Conservation (phyloP, 495 filamentous ascomycete species). For the Elaphomyces granulatus region DNA sequence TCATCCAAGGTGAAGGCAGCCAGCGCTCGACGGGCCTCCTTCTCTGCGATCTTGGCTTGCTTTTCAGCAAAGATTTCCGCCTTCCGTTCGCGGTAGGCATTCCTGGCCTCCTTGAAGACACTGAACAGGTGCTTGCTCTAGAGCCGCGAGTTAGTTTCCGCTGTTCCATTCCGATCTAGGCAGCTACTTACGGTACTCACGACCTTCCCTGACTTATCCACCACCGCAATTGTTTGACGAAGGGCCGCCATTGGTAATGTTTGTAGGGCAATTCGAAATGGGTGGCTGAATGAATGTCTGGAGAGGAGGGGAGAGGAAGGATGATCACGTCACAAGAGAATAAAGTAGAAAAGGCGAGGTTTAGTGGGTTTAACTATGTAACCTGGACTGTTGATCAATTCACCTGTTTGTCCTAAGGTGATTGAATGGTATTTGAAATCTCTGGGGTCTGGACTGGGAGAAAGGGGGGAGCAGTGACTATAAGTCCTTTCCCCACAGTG, state of each 20-base stretch:
- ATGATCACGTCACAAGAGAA: constrained; percentile 7
- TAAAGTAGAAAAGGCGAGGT: constrained; percentile 8
- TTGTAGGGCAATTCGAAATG: constrained; percentile 10
- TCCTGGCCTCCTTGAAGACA: constrained; percentile 78
- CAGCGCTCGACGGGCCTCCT: constrained; percentile 33
- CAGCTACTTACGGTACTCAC: constrained; percentile 63
- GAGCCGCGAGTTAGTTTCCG: not conserved
- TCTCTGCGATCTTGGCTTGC: constrained; percentile 39
- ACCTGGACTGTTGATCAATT: no score
- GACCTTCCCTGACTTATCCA: constrained; percentile 86
- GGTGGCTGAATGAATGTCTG: constrained; percentile 5
- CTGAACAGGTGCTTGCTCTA: constrained; percentile 79
- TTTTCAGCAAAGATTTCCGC: constrained; percentile 57
- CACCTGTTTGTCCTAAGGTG: no score
- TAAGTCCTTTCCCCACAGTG: no score
- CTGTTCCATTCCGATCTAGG: not conserved
- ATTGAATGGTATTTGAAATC: no score
- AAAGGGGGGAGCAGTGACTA: no score
- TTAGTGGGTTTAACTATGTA: no score
- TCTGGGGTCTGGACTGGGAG: no score
- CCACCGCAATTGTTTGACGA: constrained; percentile 68
- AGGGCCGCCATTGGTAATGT: constrained; percentile 35
- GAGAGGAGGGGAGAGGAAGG: constrained; percentile 6
- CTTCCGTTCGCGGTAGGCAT: constrained; percentile 72
- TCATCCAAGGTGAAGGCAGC: constrained; percentile 38